Percentiles rank a stretch among this genome's conserved stretches.
phyloP scores from a whole-genome alignment of 495 filamentous ascomycete genomes.

The Neurospora sublineolata region DNA sequence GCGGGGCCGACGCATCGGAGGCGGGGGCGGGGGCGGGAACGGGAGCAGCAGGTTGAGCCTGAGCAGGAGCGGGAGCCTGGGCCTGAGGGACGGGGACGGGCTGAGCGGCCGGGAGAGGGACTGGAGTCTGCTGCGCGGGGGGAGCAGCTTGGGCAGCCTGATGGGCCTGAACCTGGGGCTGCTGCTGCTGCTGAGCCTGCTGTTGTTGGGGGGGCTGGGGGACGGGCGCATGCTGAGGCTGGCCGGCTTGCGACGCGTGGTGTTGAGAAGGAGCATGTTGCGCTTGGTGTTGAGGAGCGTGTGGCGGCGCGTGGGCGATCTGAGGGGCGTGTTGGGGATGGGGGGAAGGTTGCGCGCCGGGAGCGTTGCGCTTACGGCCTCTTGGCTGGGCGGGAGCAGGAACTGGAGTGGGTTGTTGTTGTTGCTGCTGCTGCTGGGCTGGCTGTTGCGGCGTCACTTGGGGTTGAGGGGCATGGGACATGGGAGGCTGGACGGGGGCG shows the following conservation, averaged over 20 bases:
- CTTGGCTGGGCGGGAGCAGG: slow-evolving; percentile 17
- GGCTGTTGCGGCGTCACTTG: slow-evolving; percentile 14
- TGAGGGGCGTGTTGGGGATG: slow-evolving; percentile 12
- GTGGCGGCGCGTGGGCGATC: slow-evolving; percentile 7
- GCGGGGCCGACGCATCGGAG: slow-evolving; percentile 30
- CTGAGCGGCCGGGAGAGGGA: slow-evolving; percentile 9
- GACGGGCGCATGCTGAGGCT: slow-evolving; percentile 9
- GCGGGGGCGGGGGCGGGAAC: slow-evolving; percentile 21
- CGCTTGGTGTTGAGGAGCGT: slow-evolving; percentile 7
- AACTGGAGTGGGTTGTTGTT: slow-evolving; percentile 30
- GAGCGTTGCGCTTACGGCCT: slow-evolving; percentile 20
- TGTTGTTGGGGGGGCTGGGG: slow-evolving; percentile 11
- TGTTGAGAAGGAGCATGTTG: slow-evolving; percentile 12
- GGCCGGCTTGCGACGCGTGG: slow-evolving; percentile 12
- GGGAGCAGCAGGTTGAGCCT: slow-evolving; percentile 22
- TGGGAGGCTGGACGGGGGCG: slow-evolving; percentile 28
- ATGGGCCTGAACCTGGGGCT: slow-evolving; percentile 15
- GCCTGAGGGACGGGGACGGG: slow-evolving; percentile 14
- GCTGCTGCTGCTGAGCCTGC: slow-evolving; percentile 19
- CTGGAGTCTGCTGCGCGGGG: slow-evolving; percentile 11
- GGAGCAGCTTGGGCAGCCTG: slow-evolving; percentile 13
- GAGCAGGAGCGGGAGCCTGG: slow-evolving; percentile 13
- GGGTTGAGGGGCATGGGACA: slow-evolving; percentile 26
- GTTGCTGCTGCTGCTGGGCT: slow-evolving; percentile 32
- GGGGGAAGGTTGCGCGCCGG: slow-evolving; percentile 13